A percentile compares a stretch with the other conserved stretches of the same genome.
phyloP scores from a whole-genome alignment of 768 basidiomycete genomes.

The Roridomyces roridus region DNA sequence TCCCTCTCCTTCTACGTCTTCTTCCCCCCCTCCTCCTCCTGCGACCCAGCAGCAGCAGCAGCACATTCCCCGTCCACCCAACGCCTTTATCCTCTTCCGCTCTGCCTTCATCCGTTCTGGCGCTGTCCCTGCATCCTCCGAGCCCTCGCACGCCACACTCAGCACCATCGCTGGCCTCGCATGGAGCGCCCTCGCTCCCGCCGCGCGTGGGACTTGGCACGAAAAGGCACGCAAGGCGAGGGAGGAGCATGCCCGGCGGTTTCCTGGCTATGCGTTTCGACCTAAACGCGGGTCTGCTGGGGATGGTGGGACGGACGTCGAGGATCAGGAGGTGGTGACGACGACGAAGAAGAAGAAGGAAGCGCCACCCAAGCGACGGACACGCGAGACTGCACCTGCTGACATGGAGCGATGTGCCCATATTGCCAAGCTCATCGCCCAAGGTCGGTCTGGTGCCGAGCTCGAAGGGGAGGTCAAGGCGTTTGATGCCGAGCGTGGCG shows the following conservation, averaged over 20 bases:
- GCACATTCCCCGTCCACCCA: conserved; percentile 63
- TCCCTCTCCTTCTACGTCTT: neutral
- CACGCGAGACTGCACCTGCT: conserved; percentile 35
- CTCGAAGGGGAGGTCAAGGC: conserved; percentile 50
- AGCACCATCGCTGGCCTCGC: conserved; percentile 63
- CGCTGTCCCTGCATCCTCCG: conserved; percentile 56
- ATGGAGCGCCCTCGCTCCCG: conserved; percentile 53
- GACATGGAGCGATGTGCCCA: conserved; percentile 53
- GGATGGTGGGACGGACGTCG: conserved; percentile 34
- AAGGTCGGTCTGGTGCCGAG: conserved; percentile 50
- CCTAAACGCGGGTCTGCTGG: conserved; percentile 28
- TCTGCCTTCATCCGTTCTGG: conserved; percentile 60
- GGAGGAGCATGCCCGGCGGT: conserved; percentile 49
- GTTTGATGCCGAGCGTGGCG: conserved; percentile 37
- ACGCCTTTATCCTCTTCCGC: conserved; percentile 67
- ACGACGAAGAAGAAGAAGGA: neutral
- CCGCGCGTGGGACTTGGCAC: conserved; percentile 55
- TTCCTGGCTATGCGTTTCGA: conserved; percentile 44
- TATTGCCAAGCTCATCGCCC: conserved; percentile 54
- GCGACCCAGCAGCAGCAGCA: neutral
- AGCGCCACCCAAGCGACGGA: conserved; percentile 25
- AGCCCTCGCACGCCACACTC: conserved; percentile 61
- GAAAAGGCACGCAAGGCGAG: conserved; percentile 50
- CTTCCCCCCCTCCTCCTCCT: neutral
- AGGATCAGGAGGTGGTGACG: neutral